Evolutionary conservation across 352 stramenopile genomes (phyloP).

Genomic region (Pythium biforme): DNA sequence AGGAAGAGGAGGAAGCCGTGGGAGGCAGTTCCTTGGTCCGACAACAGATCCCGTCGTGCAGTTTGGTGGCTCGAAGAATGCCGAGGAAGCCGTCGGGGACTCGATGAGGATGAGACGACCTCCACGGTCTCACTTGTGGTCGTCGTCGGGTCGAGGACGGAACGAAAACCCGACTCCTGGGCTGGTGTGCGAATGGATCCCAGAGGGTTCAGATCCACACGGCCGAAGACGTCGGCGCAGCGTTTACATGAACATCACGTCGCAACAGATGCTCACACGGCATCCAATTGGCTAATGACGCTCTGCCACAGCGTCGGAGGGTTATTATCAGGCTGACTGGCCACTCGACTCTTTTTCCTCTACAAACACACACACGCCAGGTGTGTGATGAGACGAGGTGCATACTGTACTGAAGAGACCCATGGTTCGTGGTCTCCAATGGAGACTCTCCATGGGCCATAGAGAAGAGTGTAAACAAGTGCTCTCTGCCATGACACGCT

Average conservation of each 20-base stretch:
- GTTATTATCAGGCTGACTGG: background rate
- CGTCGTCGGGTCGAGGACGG: background rate
- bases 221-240: background rate
- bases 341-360: too few species aligned
- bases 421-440: too few species aligned
- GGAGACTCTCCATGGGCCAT: too few species aligned
- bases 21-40: background rate
- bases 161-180: background rate
- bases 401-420: too few species aligned
- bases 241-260: constrained; percentile 8
- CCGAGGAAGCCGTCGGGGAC: background rate
- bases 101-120: background rate
- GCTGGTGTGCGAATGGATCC: too few species aligned
- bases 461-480: too few species aligned
- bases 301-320: background rate
- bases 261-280: constrained; percentile 4
- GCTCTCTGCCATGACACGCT: too few species aligned
- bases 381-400: background rate
- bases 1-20: background rate
- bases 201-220: background rate
- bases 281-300: background rate
- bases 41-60: background rate
- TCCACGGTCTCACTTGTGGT: background rate
- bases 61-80: background rate
- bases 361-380: too few species aligned